These are phyloP conservation scores for Otatea glauca DNA, from an alignment of 176 grass and related monocot species.

Conservation along the genomic window DNA sequence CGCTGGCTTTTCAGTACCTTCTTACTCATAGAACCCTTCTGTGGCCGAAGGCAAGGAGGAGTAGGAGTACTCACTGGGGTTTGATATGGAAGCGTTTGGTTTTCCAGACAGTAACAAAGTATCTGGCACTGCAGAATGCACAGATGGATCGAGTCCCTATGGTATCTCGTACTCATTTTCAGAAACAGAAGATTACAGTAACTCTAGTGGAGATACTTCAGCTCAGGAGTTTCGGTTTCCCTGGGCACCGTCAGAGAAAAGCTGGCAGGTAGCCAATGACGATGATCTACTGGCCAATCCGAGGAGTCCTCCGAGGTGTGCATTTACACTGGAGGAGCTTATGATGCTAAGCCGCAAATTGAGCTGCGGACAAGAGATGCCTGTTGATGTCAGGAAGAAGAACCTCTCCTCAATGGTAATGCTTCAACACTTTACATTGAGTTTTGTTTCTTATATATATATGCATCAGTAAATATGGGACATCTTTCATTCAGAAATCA, in stretches of 20 bases:
- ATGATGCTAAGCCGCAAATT: slow-evolving; percentile 78
- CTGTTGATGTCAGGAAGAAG: slow-evolving; percentile 49
- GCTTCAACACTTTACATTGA: neutral
- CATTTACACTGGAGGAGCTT: slow-evolving; percentile 82
- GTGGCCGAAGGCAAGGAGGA: slow-evolving; percentile 46
- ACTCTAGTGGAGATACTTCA: slow-evolving; percentile 52
- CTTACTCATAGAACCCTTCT: slow-evolving; percentile 72
- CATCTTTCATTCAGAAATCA: slow-evolving; percentile 15
- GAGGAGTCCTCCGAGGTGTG: slow-evolving; percentile 45
- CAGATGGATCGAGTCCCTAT: slow-evolving; percentile 48
- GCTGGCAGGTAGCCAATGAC: slow-evolving; percentile 52
- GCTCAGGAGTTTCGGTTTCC: slow-evolving; percentile 64
- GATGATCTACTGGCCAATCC: slow-evolving; percentile 31
- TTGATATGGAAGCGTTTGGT: slow-evolving; percentile 60
- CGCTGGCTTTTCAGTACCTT: slow-evolving; percentile 32
- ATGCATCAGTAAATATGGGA: no score
- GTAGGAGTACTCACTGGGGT: slow-evolving; percentile 61
- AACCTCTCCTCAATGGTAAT: slow-evolving; percentile 61
- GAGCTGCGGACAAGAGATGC: slow-evolving; percentile 47
- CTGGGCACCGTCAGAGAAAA: slow-evolving; percentile 57
- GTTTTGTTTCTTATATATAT: slow-evolving; percentile 14
- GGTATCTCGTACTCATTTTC: slow-evolving; percentile 61
- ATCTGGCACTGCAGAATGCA: slow-evolving; percentile 29
- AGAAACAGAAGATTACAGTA: slow-evolving; percentile 68
- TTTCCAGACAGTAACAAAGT: slow-evolving; percentile 50